These are phyloP conservation scores for Pseudogymnoascus sp. DNA, from an alignment of 2,329 filamentous ascomycete species.

Conservation along the genomic window DNA sequence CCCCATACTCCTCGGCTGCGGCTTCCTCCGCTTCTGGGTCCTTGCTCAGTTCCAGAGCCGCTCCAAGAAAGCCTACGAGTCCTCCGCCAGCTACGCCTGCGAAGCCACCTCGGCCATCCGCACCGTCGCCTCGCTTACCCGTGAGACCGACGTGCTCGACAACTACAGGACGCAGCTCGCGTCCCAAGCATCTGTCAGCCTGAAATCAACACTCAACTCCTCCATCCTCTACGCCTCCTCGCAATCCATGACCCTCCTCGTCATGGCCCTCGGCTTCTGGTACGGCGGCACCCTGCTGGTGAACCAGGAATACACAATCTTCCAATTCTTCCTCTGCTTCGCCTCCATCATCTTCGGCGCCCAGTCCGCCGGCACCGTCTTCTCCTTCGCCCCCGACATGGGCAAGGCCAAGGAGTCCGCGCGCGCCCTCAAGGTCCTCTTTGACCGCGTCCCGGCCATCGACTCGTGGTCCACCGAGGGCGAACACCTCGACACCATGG, in stretches of 20 bases:
- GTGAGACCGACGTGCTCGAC: slow-evolving; percentile 70
- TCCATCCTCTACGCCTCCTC: slow-evolving; percentile 74
- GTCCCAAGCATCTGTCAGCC: slow-evolving; percentile 55
- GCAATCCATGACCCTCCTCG: slow-evolving; percentile 76
- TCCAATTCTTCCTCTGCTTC: slow-evolving; percentile 91
- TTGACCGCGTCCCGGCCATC: slow-evolving; percentile 73
- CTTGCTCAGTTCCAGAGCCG: slow-evolving; percentile 70
- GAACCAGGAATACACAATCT: slow-evolving; percentile 61
- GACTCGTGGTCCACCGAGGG: slow-evolving; percentile 73
- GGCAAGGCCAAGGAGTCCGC: slow-evolving; percentile 85
- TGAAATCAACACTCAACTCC: slow-evolving; percentile 67
- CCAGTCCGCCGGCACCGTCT: slow-evolving; percentile 83
- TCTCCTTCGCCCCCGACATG: slow-evolving; percentile 87
- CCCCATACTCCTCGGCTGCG: slow-evolving; percentile 67
- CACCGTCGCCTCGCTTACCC: slow-evolving; percentile 83
- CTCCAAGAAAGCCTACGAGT: slow-evolving; percentile 70
- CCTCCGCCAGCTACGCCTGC: slow-evolving; percentile 78
- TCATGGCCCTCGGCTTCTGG: slow-evolving; percentile 85
- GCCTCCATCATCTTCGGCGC: slow-evolving; percentile 81
- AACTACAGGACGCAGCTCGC: slow-evolving; percentile 63
- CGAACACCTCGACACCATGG: slow-evolving; percentile 49
- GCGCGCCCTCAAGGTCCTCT: slow-evolving; percentile 68
- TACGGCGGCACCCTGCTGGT: slow-evolving; percentile 75
- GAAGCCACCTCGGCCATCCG: slow-evolving; percentile 91
- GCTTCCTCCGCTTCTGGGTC: slow-evolving; percentile 84